Percentiles rank a stretch among this genome's conserved stretches.
phyloP scores from a whole-genome alignment of 2,329 filamentous ascomycete species.

The Incumbomyces lentus region DNA sequence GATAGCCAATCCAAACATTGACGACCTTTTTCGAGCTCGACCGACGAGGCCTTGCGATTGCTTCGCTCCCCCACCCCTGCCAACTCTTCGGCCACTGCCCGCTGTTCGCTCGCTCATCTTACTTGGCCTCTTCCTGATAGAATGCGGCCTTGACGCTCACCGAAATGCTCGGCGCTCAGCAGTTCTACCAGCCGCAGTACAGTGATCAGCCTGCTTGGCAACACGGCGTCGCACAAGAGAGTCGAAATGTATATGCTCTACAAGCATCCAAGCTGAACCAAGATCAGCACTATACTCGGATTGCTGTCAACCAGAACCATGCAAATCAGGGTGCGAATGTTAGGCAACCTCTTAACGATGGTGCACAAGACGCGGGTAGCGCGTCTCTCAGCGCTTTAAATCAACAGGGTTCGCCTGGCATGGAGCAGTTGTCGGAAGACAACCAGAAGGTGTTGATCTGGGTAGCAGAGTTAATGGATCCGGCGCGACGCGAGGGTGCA shows the following conservation, averaged over 20 bases:
- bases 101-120: background rate
- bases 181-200: slow-evolving; percentile 50
- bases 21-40: too few species aligned
- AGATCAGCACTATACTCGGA: slow-evolving; percentile 57
- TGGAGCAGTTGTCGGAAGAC: slow-evolving; percentile 72
- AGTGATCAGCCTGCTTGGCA: slow-evolving; percentile 38
- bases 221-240: slow-evolving; percentile 30
- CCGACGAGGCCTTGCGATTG: too few species aligned
- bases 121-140: slow-evolving; percentile 16
- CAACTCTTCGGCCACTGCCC: too few species aligned
- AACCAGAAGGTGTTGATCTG: slow-evolving; percentile 86
- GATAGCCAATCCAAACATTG: too few species aligned
- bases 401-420: slow-evolving; percentile 22
- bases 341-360: slow-evolving; percentile 16
- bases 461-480: slow-evolving; percentile 83
- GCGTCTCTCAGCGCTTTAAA: slow-evolving; percentile 15
- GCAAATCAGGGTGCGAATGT: slow-evolving; percentile 10
- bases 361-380: slow-evolving; percentile 11
- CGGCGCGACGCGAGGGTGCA: slow-evolving; percentile 76
- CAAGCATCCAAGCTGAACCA: slow-evolving; percentile 29
- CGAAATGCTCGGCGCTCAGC: slow-evolving; percentile 41
- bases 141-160: slow-evolving; percentile 7
- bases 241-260: slow-evolving; percentile 26
- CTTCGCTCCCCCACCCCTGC: too few species aligned
- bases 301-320: slow-evolving; percentile 55